Conservation (phyloP, 2,329 filamentous ascomycete genomes). For the Talaromyces sp. region DNA sequence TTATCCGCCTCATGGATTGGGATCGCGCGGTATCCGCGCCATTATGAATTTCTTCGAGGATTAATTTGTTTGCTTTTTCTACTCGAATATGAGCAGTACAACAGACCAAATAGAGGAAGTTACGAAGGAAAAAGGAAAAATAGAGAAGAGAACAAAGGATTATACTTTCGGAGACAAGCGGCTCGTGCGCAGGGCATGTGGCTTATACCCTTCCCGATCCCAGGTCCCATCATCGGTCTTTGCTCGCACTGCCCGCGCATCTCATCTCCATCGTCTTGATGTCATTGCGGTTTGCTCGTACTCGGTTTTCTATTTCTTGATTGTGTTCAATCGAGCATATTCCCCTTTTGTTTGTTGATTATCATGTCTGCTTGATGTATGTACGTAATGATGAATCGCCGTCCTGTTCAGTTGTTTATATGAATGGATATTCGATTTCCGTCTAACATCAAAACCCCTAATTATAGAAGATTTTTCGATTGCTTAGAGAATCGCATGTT, state of each 20-base stretch:
- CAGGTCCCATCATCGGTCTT: not conserved
- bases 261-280: not conserved
- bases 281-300: not conserved
- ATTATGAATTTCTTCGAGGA: conserved; percentile 86
- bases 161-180: not conserved
- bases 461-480: too few relatives aligned
- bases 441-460: not conserved
- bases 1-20: conserved; percentile 82
- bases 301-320: not conserved
- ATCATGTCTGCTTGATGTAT: not conserved
- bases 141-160: not conserved
- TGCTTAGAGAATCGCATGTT: too few relatives aligned
- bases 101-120: not conserved
- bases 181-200: not conserved
- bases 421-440: not conserved
- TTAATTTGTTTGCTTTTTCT: conserved; percentile 22
- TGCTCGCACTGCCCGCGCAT: not conserved
- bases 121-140: not conserved
- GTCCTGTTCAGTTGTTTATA: not conserved
- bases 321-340: conserved; percentile 5
- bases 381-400: not conserved
- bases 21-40: conserved; percentile 76
- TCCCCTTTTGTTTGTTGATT: conserved; percentile 13
- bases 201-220: not conserved
- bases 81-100: not conserved